Evolutionary conservation across 495 filamentous ascomycete genomes (phyloP).

Genomic region (Cairneyella variabilis): DNA sequence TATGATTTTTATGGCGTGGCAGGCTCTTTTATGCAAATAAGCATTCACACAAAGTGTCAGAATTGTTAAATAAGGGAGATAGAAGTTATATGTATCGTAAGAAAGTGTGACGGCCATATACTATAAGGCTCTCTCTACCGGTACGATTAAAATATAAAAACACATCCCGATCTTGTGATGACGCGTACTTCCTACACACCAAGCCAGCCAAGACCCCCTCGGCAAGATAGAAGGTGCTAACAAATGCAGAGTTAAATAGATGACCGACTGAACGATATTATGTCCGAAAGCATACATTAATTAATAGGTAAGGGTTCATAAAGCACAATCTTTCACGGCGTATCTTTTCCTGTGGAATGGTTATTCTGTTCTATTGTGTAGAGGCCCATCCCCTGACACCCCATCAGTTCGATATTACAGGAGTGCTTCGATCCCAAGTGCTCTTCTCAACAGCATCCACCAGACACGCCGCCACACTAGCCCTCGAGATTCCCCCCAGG

Average conservation of each 20-base stretch:
- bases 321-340: conserved; percentile 9
- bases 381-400: conserved; percentile 18
- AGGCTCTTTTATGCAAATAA: too few relatives aligned
- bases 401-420: conserved; percentile 37
- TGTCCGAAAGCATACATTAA: too few relatives aligned
- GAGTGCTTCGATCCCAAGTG: conserved; percentile 32
- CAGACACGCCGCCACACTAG: conserved; percentile 39
- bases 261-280: conserved; percentile 5
- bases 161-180: too few relatives aligned
- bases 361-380: conserved; percentile 18
- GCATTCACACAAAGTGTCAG: too few relatives aligned
- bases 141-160: too few relatives aligned
- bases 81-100: too few relatives aligned
- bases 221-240: conserved; percentile 8
- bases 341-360: conserved; percentile 10
- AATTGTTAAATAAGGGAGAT: too few relatives aligned
- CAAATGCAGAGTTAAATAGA: conserved; percentile 9
- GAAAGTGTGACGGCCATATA: too few relatives aligned
- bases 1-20: too few relatives aligned
- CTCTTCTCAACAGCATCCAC: conserved; percentile 36
- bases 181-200: too few relatives aligned
- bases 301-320: conserved; percentile 9
- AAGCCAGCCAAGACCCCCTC: too few relatives aligned
- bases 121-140: too few relatives aligned
- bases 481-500: conserved; percentile 31